Evolutionary conservation across 2,329 filamentous ascomycete genomes (phyloP).

Genomic region (Aspergillus fructus): DNA sequence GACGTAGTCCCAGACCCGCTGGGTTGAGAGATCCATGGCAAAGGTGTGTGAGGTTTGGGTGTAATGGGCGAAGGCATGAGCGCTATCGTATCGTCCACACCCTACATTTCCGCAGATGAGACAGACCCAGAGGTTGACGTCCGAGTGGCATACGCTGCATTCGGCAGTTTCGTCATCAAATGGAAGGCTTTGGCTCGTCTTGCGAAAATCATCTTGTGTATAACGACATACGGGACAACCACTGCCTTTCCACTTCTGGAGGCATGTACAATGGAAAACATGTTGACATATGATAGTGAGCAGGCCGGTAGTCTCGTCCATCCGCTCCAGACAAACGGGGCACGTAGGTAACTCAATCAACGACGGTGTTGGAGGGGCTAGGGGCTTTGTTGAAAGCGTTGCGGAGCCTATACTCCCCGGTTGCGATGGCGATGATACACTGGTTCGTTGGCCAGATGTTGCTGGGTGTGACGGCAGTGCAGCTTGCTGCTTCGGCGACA

Average conservation of each 20-base stretch:
- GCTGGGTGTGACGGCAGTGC: conserved; percentile 47
- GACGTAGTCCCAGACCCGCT: conserved; percentile 97
- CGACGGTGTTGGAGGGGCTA: conserved; percentile 75
- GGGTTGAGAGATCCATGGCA: conserved; percentile 86
- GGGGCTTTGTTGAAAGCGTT: conserved; percentile 59
- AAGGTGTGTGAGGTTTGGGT: conserved; percentile 87
- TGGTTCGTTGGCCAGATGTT: conserved; percentile 22
- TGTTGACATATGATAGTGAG: conserved; percentile 97
- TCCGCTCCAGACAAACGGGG: conserved; percentile 92
- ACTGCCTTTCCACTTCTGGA: conserved; percentile 92
- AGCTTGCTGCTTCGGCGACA: conserved; percentile 50
- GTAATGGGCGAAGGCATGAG: conserved; percentile 91
- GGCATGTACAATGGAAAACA: conserved; percentile 93
- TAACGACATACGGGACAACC: conserved; percentile 95
- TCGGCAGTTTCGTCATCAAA: conserved; percentile 59
- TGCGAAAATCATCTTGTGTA: conserved; percentile 62
- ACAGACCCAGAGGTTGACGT: conserved; percentile 89
- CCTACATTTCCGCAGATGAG: conserved; percentile 90
- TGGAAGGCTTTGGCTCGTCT: conserved; percentile 46
- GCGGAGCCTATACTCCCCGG: conserved; percentile 38
- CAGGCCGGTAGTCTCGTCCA: conserved; percentile 95
- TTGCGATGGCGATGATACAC: conserved; percentile 25
- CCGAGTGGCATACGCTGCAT: conserved; percentile 77
- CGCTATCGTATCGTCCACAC: conserved; percentile 90
- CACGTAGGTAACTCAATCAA: conserved; percentile 92